Conservation (phyloP, 2,329 filamentous ascomycete species). For the Ceratocystis eucalypticola region DNA sequence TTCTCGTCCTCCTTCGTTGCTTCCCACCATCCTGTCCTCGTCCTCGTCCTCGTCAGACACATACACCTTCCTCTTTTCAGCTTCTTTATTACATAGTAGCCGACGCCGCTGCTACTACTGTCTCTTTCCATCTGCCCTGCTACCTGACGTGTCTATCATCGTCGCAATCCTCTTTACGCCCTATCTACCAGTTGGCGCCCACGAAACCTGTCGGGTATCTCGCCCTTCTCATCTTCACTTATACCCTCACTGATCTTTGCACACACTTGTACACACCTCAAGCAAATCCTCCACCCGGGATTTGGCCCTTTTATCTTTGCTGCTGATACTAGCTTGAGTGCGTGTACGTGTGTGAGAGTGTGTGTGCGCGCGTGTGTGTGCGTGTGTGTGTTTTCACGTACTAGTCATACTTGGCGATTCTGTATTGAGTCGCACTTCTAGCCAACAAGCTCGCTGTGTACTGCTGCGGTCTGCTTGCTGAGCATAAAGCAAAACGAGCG, state of each 20-base stretch:
- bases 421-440: background rate
- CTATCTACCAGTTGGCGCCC: background rate
- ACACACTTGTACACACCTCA: no score
- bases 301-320: background rate
- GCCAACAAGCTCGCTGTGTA: background rate
- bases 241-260: no score
- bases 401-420: background rate
- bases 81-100: background rate
- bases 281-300: no score
- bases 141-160: background rate
- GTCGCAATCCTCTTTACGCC: background rate
- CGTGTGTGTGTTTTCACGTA: background rate
- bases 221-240: background rate
- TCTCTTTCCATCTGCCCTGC: background rate
- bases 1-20: background rate
- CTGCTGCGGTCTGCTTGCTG: background rate
- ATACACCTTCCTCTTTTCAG: background rate
- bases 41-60: background rate
- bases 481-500: no score
- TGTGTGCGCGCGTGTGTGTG: no score
- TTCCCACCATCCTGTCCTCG: background rate
- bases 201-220: background rate
- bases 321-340: background rate
- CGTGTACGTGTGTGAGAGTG: no score
- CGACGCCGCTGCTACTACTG: background rate